Base-by-base conservation (phyloP, 2,329 filamentous ascomycete genomes). In the Fusarium sp. region DNA sequence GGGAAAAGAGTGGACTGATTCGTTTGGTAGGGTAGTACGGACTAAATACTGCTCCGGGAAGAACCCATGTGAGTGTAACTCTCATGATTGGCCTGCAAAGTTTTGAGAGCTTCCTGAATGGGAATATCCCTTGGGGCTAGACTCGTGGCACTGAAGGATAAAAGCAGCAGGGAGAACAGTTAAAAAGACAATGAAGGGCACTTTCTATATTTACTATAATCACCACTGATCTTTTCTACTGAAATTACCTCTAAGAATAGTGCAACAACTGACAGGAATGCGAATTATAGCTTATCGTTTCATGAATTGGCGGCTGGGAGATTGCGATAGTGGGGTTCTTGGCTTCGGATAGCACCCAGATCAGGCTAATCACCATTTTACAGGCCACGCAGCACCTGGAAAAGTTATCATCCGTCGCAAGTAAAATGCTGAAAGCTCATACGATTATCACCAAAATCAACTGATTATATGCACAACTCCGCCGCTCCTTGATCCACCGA, bases 81-180 rank as follows among this genome's bases (percentile, higher is more conserved):
- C 11, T 48, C 32, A 36, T 24, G 3, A 58, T 58, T 58, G 55
- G 56, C 11, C 20, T 36, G 30, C 0, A 0, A 50, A 15, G 41
- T n/a, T 12, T 22, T 58, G 11, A n/a, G 7, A 36, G 41, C 30
- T 50, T 51, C 56, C 30, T 26, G 10, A 58, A 50, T n/a, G 24
- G 41, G 55, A 32, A 38, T 6, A 26, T 50, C 3, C 20, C 42
- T 18, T 8, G 5, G 32, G 18, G 8, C 41, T 36, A 28, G 41
- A 26, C 24, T 38, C 11, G 20, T 17, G 14, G 41, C 8, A n/a
- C 51, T 28, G 51, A 10, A n/a, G 15, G 15, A 10, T 8, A 14
- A n/a, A 18, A 2, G 0, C 24, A 18, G 1, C 3, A 18, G 9
- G 12, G 0, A 13, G 4, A 8, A 17, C 4, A 7, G 13, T 0